These are phyloP conservation scores for Trichoderma sp. DNA, from an alignment of 2,329 filamentous ascomycete genomes.

Conservation along the genomic window DNA sequence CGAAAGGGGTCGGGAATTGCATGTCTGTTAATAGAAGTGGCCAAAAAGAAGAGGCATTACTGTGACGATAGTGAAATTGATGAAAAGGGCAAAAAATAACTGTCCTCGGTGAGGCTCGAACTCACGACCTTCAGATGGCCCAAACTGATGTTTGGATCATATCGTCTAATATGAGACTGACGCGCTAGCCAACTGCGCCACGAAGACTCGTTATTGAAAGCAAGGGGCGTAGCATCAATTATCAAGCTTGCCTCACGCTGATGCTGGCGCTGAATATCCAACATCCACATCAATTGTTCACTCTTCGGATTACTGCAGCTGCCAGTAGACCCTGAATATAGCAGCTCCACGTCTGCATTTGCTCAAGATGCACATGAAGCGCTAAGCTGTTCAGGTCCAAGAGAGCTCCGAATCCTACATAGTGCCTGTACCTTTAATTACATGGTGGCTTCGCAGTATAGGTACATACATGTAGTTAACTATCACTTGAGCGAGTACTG, in stretches of 20 bases:
- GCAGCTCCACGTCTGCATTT: not conserved
- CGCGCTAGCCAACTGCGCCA: conserved; percentile 34
- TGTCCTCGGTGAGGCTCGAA: conserved; percentile 52
- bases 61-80: no score
- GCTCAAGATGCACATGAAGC: not conserved
- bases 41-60: not conserved
- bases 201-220: conserved; percentile 26
- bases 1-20: not conserved
- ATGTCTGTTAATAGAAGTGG: not conserved
- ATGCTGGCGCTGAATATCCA: not conserved
- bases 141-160: conserved; percentile 32
- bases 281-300: not conserved
- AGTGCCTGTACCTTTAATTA: not conserved
- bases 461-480: no score
- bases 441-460: not conserved
- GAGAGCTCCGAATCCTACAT: not conserved
- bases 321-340: not conserved
- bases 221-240: not conserved
- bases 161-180: conserved; percentile 29
- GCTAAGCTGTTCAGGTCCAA: not conserved
- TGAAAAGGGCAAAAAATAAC: conserved; percentile 12
- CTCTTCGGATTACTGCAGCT: not conserved
- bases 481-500: not conserved
- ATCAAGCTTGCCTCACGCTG: not conserved
- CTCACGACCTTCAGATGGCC: conserved; percentile 50